Evolutionary conservation across 1,284 basidiomycete species (phyloP).

Genomic region (Ceratobasidium sp.): DNA sequence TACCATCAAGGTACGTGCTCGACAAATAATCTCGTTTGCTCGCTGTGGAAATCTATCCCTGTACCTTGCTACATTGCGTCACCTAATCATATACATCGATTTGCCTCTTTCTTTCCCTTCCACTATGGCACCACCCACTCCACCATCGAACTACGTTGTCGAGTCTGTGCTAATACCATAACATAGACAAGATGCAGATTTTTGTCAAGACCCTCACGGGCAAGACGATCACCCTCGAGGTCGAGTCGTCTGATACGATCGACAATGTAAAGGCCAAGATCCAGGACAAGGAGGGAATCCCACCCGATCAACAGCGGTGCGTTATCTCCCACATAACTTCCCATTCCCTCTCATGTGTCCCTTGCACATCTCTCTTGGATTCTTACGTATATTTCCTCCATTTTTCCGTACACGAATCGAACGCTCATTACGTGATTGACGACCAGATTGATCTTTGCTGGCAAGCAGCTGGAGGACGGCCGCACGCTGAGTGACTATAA

Average conservation of each 20-base stretch:
- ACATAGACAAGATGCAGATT: conserved; percentile 52
- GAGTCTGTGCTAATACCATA: neutral
- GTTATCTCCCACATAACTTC: neutral
- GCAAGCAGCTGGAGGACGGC: conserved; percentile 97
- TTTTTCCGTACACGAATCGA: no score
- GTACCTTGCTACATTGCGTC: neutral
- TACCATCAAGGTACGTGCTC: conserved; percentile 36
- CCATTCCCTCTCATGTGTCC: neutral
- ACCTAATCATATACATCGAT: neutral
- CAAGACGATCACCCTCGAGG: conserved; percentile 63
- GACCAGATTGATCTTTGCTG: conserved; percentile 80
- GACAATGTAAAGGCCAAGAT: conserved; percentile 64
- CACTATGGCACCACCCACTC: no score
- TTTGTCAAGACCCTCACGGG: conserved; percentile 55
- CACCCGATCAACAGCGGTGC: conserved; percentile 87
- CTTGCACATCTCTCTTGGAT: neutral
- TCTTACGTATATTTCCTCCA: no score
- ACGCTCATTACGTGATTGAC: neutral
- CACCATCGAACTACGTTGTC: neutral
- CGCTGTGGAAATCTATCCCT: neutral
- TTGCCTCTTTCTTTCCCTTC: neutral
- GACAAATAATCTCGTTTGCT: neutral
- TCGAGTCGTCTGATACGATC: conserved; percentile 64
- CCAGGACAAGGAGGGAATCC: conserved; percentile 71
- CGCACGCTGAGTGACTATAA: conserved; percentile 95